A percentile compares a stretch with the other conserved stretches of the same genome.
phyloP scores from a whole-genome alignment of 768 basidiomycete species.

The Naganishia onofrii region DNA sequence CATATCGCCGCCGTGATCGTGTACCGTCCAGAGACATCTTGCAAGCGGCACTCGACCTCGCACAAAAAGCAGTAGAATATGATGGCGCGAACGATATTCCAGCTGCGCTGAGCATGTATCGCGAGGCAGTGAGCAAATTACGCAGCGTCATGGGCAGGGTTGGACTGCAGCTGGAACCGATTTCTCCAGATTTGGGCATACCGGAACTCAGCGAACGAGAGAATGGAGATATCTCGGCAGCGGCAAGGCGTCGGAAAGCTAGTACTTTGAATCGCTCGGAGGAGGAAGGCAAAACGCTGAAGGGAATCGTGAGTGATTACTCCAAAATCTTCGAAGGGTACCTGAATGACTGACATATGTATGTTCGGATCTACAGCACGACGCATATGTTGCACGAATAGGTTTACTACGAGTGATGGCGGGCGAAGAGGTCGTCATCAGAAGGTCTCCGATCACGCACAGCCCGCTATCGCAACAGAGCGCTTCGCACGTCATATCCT shows the following conservation, averaged over 20 bases:
- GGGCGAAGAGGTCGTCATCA: background rate
- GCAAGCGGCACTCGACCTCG: slow-evolving; percentile 49
- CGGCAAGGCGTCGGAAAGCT: slow-evolving; percentile 30
- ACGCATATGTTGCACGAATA: slow-evolving; percentile 51
- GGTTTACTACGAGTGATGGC: slow-evolving; percentile 37
- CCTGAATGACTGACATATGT: background rate
- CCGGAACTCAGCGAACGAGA: slow-evolving; percentile 26
- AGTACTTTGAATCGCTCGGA: slow-evolving; percentile 25
- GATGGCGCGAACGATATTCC: slow-evolving; percentile 49
- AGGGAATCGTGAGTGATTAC: slow-evolving; percentile 46
- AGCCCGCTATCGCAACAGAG: background rate
- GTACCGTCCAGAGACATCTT: slow-evolving; percentile 46
- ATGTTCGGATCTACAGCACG: slow-evolving; percentile 39
- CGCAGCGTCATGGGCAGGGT: slow-evolving; percentile 50
- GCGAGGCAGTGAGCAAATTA: slow-evolving; percentile 46
- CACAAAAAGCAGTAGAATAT: slow-evolving; percentile 48
- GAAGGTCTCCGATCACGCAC: background rate
- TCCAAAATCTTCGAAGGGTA: background rate
- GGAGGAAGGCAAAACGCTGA: slow-evolving; percentile 48
- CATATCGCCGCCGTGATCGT: slow-evolving; percentile 25
- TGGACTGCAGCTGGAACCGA: slow-evolving; percentile 40
- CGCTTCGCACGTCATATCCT: too few relatives aligned
- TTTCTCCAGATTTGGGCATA: slow-evolving; percentile 23
- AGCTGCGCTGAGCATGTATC: slow-evolving; percentile 45
- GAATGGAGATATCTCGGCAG: slow-evolving; percentile 24